Percentiles rank a stretch among this genome's conserved stretches.
These are phyloP conservation scores for Aureobasidium lini DNA, from an alignment of 2,329 filamentous ascomycete genomes.

Conservation along the genomic window DNA sequence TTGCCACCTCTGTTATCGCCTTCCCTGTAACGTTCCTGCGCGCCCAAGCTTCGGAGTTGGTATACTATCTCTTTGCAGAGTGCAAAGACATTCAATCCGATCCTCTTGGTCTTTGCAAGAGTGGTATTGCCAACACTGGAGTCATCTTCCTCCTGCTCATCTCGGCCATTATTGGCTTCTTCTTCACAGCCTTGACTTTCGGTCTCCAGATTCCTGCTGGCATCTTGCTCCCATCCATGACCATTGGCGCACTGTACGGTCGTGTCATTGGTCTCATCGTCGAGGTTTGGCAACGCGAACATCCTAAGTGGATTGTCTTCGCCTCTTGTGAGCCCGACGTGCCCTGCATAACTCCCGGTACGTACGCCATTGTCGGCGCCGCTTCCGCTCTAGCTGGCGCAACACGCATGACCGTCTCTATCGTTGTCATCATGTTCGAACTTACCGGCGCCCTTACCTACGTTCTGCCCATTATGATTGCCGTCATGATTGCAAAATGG, in stretches of 20 bases:
- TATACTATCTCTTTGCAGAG: constrained; percentile 86
- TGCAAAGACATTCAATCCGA: constrained; percentile 78
- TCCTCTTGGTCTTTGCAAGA: constrained; percentile 83
- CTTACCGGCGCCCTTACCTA: constrained; percentile 93
- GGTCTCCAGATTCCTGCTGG: constrained; percentile 90
- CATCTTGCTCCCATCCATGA: constrained; percentile 92
- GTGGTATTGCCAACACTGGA: constrained; percentile 69
- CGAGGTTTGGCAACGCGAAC: constrained; percentile 75
- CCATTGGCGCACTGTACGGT: constrained; percentile 84
- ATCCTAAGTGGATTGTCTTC: constrained; percentile 73
- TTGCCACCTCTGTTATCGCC: constrained; percentile 81
- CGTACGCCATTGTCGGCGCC: constrained; percentile 93
- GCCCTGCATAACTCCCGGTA: constrained; percentile 84
- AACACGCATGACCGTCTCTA: constrained; percentile 93
- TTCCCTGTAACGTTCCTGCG: constrained; percentile 97
- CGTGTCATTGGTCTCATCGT: constrained; percentile 83
- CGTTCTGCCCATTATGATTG: constrained; percentile 97
- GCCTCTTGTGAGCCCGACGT: constrained; percentile 74
- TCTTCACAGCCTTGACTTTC: constrained; percentile 81
- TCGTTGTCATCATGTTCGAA: constrained; percentile 99
- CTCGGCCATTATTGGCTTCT: constrained; percentile 75
- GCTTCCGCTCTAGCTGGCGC: constrained; percentile 90
- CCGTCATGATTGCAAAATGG: constrained; percentile 98
- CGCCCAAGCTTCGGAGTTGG: constrained; percentile 81
- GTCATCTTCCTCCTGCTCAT: constrained; percentile 78